phyloP scores from a whole-genome alignment of 768 basidiomycete species.

The Polyporus arcularius region DNA sequence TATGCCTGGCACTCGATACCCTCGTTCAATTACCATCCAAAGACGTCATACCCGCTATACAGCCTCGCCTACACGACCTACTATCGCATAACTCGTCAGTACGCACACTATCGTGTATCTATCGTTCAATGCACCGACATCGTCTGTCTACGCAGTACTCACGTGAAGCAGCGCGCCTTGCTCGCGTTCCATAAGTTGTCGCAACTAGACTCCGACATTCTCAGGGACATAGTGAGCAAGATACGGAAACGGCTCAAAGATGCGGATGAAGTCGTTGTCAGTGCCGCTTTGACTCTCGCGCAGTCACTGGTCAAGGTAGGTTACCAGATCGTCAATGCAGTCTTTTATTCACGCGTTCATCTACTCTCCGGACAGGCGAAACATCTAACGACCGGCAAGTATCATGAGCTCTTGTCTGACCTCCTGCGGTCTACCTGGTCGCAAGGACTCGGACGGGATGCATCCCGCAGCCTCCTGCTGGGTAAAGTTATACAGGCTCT shows the following conservation, averaged over 20 bases:
- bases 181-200: conserved; percentile 59
- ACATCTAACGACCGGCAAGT: conserved; percentile 20
- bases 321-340: neutral
- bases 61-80: conserved; percentile 62
- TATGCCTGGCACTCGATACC: conserved; percentile 73
- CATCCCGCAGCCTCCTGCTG: conserved; percentile 10
- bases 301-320: conserved; percentile 32
- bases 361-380: conserved; percentile 11
- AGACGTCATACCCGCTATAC: conserved; percentile 77
- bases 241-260: conserved; percentile 47
- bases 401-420: conserved; percentile 8
- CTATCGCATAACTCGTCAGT: conserved; percentile 79
- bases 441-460: neutral
- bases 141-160: conserved; percentile 40
- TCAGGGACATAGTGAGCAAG: conserved; percentile 43
- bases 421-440: conserved; percentile 22
- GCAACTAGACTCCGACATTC: conserved; percentile 43
- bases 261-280: conserved; percentile 42
- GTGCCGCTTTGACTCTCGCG: conserved; percentile 44
- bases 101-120: conserved; percentile 13
- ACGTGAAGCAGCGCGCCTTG: conserved; percentile 63
- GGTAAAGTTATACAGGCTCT: conserved; percentile 19
- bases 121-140: neutral
- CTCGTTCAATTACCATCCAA: conserved; percentile 61
- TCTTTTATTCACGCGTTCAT: no score